A percentile compares a stretch with the other conserved stretches of the same genome.
Conservation (phyloP, 108 stramenopile species). For the Skeletonema costatum region DNA sequence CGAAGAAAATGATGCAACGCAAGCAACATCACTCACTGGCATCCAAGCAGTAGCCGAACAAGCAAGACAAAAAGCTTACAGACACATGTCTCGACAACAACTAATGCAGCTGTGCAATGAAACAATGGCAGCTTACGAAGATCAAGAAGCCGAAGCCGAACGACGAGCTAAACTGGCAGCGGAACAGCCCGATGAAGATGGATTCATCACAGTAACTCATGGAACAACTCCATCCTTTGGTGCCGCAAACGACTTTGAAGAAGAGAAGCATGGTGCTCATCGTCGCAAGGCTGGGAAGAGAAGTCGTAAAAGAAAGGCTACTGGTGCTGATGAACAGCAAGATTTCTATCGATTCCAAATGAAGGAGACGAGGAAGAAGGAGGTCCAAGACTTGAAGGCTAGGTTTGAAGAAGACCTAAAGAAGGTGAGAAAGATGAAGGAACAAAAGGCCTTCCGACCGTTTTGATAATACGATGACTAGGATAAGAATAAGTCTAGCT, state of each 20-base stretch:
- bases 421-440: slow-evolving; percentile 83
- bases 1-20: slow-evolving; percentile 21
- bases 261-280: slow-evolving; percentile 22
- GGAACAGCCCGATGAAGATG: slow-evolving; percentile 82
- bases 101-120: slow-evolving; percentile 75
- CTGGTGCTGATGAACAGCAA: slow-evolving; percentile 54
- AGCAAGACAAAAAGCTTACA: slow-evolving; percentile 36
- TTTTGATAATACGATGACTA: slow-evolving; percentile 41
- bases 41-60: slow-evolving; percentile 59
- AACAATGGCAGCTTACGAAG: slow-evolving; percentile 64
- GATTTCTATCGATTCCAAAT: slow-evolving; percentile 90
- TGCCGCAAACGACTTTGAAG: slow-evolving; percentile 53
- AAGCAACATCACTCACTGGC: slow-evolving; percentile 27
- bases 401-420: slow-evolving; percentile 81
- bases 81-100: slow-evolving; percentile 41
- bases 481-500: neutral
- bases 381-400: slow-evolving; percentile 66
- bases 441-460: slow-evolving; percentile 75
- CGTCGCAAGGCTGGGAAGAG: slow-evolving; percentile 44
- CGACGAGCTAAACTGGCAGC: slow-evolving; percentile 43
- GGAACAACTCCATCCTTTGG: slow-evolving; percentile 52
- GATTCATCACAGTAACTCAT: slow-evolving; percentile 81
- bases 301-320: slow-evolving; percentile 63
- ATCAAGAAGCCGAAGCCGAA: slow-evolving; percentile 73
- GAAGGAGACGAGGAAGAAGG: slow-evolving; percentile 69